Evolutionary conservation across 192 early-diverging fungal species (phyloP).

Genomic region (Coemansia sp.): DNA sequence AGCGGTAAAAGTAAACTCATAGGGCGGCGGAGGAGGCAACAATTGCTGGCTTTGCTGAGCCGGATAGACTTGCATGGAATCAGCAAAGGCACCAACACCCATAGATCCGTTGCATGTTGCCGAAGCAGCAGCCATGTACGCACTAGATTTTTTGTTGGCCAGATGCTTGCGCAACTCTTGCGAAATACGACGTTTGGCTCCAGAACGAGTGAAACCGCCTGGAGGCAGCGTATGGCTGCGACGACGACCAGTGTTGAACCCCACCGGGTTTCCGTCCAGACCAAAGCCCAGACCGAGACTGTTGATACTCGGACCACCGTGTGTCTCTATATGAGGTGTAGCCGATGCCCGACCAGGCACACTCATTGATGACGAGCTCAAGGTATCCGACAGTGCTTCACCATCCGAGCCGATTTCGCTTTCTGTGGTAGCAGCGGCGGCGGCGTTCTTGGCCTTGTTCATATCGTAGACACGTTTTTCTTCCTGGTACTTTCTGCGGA

Average conservation of each 20-base stretch:
- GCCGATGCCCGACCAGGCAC: conserved; percentile 2
- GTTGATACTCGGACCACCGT: background rate
- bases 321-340: background rate
- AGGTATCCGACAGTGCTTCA: conserved; percentile 15
- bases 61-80: conserved; percentile 7
- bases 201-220: conserved; percentile 31
- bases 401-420: conserved; percentile 30
- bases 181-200: conserved; percentile 50
- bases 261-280: conserved; percentile 12
- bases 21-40: conserved; percentile 8
- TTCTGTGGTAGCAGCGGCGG: conserved; percentile 20
- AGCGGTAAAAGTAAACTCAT: conserved; percentile 42
- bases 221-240: conserved; percentile 52
- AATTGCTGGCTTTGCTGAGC: conserved; percentile 1
- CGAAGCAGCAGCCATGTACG: conserved; percentile 21
- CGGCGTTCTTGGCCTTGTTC: conserved; percentile 48
- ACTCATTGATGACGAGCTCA: conserved; percentile 16
- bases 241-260: conserved; percentile 41
- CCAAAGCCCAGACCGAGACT: conserved; percentile 3
- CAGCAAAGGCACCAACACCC: background rate
- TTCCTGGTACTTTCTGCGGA: conserved; percentile 36
- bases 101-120: background rate
- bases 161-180: conserved; percentile 54
- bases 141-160: conserved; percentile 40
- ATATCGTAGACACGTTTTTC: conserved; percentile 54